A percentile compares a stretch with the other conserved stretches of the same genome.
These are phyloP conservation scores for Austroboletus novae-zelandiae DNA, from an alignment of 1,284 basidiomycete genomes.

Conservation along the genomic window DNA sequence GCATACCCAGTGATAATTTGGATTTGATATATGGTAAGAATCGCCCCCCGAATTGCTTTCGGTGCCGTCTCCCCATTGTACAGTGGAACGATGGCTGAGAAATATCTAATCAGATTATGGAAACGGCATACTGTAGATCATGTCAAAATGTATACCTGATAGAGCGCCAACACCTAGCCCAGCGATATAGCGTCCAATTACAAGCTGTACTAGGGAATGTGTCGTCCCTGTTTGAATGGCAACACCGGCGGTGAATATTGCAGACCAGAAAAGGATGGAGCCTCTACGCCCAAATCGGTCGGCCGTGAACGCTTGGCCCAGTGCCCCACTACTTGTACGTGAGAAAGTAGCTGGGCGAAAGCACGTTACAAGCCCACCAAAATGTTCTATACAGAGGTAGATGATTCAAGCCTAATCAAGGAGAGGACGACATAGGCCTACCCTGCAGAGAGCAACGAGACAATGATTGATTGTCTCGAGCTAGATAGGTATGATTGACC, in stretches of 20 bases:
- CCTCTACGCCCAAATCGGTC: slow-evolving; percentile 70
- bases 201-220: slow-evolving; percentile 61
- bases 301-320: slow-evolving; percentile 73
- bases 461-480: slow-evolving; percentile 72
- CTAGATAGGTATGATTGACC: slow-evolving; percentile 56
- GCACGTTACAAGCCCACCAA: slow-evolving; percentile 39
- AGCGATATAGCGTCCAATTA: slow-evolving; percentile 67
- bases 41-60: slow-evolving; percentile 69
- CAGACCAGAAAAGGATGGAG: slow-evolving; percentile 76
- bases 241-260: slow-evolving; percentile 55
- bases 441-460: slow-evolving; percentile 77
- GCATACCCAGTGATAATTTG: slow-evolving; percentile 69
- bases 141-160: no score
- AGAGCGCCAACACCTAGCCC: slow-evolving; percentile 74
- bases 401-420: not conserved
- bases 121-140: not conserved
- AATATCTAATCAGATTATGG: not conserved
- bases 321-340: slow-evolving; percentile 51
- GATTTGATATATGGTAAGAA: slow-evolving; percentile 74
- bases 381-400: slow-evolving; percentile 46
- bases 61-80: slow-evolving; percentile 82
- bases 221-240: slow-evolving; percentile 69
- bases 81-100: slow-evolving; percentile 69
- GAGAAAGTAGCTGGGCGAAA: not conserved
- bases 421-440: slow-evolving; percentile 27